These are phyloP conservation scores for Diospyros kaki DNA, from an alignment of 148 eudicot species.

Conservation along the genomic window DNA sequence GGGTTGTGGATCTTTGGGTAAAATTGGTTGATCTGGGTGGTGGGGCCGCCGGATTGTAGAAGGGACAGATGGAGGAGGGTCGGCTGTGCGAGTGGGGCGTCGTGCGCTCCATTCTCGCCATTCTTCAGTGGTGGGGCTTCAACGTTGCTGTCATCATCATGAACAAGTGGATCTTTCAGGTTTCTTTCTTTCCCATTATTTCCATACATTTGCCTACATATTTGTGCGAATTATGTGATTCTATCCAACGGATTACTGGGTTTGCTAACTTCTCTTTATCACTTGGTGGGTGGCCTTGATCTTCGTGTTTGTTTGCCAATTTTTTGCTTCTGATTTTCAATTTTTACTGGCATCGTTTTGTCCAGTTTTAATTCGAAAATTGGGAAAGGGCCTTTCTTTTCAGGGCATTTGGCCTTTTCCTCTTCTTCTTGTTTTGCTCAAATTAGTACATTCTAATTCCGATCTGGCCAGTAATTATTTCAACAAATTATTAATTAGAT, in stretches of 20 bases:
- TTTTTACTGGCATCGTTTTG: no score
- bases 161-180: slow-evolving; percentile 99
- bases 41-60: no score
- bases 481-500: no score
- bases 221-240: not conserved
- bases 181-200: slow-evolving; percentile 13
- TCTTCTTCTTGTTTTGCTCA: no score
- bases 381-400: no score
- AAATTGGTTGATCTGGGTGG: no score
- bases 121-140: slow-evolving; percentile 91
- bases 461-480: no score
- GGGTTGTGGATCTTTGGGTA: no score
- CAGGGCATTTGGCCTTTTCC: no score
- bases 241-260: not conserved
- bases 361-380: no score
- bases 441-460: no score
- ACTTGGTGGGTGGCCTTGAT: not conserved
- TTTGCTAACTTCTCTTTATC: not conserved
- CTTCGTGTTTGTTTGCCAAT: not conserved
- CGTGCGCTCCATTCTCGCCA: slow-evolving; percentile 70
- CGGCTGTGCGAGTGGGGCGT: slow-evolving; percentile 58
- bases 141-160: slow-evolving; percentile 90
- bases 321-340: slow-evolving; percentile 1
- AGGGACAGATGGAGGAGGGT: slow-evolving; percentile 49
- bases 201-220: not conserved